Evolutionary conservation across 345 rosid species (phyloP).

Genomic region (Eucalyptus cloeziana): DNA sequence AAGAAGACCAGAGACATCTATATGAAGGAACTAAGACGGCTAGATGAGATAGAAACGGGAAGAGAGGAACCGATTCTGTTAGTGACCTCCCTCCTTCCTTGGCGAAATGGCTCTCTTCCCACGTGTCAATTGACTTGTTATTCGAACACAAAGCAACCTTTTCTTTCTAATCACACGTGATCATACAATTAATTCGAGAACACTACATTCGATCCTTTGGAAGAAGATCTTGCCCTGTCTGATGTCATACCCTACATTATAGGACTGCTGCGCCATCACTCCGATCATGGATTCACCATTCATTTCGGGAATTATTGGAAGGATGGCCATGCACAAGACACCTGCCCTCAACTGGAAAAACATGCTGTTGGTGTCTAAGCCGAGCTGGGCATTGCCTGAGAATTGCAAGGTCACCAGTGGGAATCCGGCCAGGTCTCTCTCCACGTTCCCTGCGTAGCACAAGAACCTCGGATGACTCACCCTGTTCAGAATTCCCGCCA

Average conservation of each 20-base stretch:
- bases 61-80: neutral
- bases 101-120: neutral
- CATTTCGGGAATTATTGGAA: neutral
- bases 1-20: neutral
- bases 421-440: conserved; percentile 19
- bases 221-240: conserved; percentile 2
- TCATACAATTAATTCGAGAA: neutral
- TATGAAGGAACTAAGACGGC: neutral
- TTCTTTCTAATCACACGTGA: neutral
- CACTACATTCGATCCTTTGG: conserved; percentile 27
- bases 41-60: neutral
- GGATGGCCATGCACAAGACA: conserved; percentile 27
- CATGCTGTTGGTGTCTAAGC: conserved; percentile 20
- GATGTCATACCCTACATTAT: conserved; percentile 28
- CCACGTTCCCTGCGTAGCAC: conserved; percentile 21
- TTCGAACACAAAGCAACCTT: neutral
- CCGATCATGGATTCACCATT: conserved; percentile 13
- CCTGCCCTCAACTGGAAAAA: conserved; percentile 8
- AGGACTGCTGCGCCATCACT: conserved; percentile 28
- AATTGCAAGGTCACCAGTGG: conserved; percentile 30
- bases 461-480: neutral
- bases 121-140: neutral
- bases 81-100: neutral
- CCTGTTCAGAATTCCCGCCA: neutral
- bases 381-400: conserved; percentile 20